Evolutionary conservation across 495 filamentous ascomycete species (phyloP), one percentile per base, ranked within the genome.

Genomic region (Penicillium coprophilum): DNA sequence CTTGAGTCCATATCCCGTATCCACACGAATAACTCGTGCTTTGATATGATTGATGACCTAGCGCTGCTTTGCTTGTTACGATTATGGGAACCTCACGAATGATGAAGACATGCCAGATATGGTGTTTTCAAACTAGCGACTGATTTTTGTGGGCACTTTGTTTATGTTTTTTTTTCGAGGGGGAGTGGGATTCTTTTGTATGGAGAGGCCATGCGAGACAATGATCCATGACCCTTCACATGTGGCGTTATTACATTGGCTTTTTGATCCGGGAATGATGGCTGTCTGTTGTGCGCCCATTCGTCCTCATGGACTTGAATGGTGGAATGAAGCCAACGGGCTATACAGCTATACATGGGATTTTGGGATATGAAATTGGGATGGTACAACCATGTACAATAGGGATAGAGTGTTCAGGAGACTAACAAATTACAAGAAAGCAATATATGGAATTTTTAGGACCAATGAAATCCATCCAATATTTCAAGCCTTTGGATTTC

Each of bases 41-140:
- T 56, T 57, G 52, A 64, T 57, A 60, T 30, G 63, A 64, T 57
- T 69, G 53, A 66, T 62, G 66, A 67, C 54, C 59, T 61, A 63
- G 57, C 57, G 57, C 39, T 70, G 51, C 38, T 53, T 47, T 50
- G 53, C 56, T 54, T 61, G 48, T 64, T 61, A 64, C 60, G 61
- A 70, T 31, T 45, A 58, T 34, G 53, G 50, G 55, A 61, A 39
- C 39, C 56, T 61, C 56, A 75, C 53, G 71, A 73, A 57, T 71
- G 59, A 74, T 69, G 70, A 70, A 64, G 55, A 50, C 47, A 67
- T 58, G 46, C 48, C 53, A 30, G 50, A 47, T 53, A 30, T 38
- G 60, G 55, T 61, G 56, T 59, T 61, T 48, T 56, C 41, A 23
- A 20, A 31, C 46, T 50, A 66, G 60, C 60, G 63, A 58, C 10